phyloP scores from a whole-genome alignment of 371 early-diverging fungal genomes.

The Umbelopsis sp. region DNA sequence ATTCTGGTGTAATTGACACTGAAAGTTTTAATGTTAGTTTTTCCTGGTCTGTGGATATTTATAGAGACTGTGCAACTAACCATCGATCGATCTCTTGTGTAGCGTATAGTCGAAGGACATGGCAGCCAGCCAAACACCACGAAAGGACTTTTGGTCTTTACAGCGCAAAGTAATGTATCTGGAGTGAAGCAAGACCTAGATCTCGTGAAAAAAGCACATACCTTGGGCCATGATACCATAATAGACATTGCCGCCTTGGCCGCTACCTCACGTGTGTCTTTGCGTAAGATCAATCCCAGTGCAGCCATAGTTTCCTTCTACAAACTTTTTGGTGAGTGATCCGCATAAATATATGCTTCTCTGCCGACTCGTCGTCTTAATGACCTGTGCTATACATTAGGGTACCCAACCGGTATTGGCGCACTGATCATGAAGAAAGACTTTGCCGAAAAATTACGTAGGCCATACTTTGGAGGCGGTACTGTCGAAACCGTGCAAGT shows the following conservation, averaged over 20 bases:
- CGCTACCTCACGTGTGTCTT: slow-evolving; percentile 1
- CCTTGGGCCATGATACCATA: neutral
- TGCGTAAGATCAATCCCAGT: neutral
- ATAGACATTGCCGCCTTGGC: slow-evolving; percentile 1
- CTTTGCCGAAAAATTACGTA: slow-evolving; percentile 3
- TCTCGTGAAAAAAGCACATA: neutral
- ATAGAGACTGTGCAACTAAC: no score
- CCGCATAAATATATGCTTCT: neutral
- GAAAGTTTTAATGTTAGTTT: neutral
- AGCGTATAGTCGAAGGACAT: neutral
- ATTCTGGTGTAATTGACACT: neutral
- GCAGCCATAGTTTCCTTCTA: slow-evolving; percentile 12
- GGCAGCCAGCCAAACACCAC: neutral
- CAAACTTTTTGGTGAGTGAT: slow-evolving; percentile 1
- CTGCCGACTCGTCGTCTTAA: neutral
- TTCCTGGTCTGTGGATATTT: no score
- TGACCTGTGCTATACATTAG: neutral
- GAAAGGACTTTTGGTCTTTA: neutral
- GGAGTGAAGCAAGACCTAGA: slow-evolving; percentile 10
- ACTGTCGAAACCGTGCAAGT: slow-evolving; percentile 11
- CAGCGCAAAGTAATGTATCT: slow-evolving; percentile 7
- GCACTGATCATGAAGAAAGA: slow-evolving; percentile 3
- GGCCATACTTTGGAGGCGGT: slow-evolving; percentile 11
- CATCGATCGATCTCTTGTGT: no score
- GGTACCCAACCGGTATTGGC: neutral